Evolutionary conservation across 805 yeast genomes (phyloP).

Genomic region (Cyberlindnera mrakii): DNA sequence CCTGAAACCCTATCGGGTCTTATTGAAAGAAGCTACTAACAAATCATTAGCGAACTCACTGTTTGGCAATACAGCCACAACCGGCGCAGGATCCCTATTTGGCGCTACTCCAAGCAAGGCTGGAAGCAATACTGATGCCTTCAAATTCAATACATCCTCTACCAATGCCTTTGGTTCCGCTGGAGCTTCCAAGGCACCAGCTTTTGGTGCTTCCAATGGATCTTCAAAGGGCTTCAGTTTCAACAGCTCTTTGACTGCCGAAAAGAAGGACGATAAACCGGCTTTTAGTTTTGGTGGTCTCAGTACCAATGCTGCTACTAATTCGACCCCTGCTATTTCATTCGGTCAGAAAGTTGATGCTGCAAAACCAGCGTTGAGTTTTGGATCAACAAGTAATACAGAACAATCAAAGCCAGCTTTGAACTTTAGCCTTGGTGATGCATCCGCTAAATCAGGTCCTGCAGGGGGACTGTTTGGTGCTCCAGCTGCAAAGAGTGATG

Average conservation of each 20-base stretch:
- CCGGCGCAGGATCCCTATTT: slow-evolving; percentile 22
- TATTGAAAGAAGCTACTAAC: background rate
- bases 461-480: slow-evolving; percentile 13
- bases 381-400: slow-evolving; percentile 5
- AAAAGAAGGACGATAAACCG: slow-evolving; percentile 7
- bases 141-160: slow-evolving; percentile 7
- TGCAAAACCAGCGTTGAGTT: slow-evolving; percentile 16
- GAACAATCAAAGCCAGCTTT: background rate
- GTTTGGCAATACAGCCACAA: slow-evolving; percentile 16
- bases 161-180: slow-evolving; percentile 2
- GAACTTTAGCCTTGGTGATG: background rate
- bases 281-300: slow-evolving; percentile 7
- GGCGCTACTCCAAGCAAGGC: slow-evolving; percentile 21
- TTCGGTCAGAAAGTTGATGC: background rate
- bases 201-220: slow-evolving; percentile 3
- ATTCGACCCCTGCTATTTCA: no score
- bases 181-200: slow-evolving; percentile 1
- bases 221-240: slow-evolving; percentile 14
- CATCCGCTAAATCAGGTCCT: slow-evolving; percentile 1
- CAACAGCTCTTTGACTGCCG: slow-evolving; percentile 9
- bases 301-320: slow-evolving; percentile 5
- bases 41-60: slow-evolving; percentile 1
- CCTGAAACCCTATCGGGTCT: no score
- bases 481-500: background rate
- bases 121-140: slow-evolving; percentile 8